A percentile compares a stretch with the other conserved stretches of the same genome.
These are phyloP conservation scores for Umbelopsis sp. DNA, from an alignment of 192 early-diverging fungal species.

Conservation along the genomic window DNA sequence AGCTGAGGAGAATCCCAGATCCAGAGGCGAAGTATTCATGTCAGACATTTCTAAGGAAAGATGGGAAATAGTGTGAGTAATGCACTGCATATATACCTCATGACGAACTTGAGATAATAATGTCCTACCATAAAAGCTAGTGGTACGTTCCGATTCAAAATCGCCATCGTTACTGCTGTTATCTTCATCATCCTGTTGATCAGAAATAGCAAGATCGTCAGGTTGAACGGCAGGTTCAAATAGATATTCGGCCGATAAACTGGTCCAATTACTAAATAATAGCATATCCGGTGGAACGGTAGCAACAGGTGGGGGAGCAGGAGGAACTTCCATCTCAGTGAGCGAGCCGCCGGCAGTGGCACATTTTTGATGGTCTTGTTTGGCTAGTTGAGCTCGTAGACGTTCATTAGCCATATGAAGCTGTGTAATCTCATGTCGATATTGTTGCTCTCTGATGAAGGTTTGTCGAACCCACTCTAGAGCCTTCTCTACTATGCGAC, in stretches of 20 bases:
- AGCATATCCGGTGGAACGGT: not conserved
- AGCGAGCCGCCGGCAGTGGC: not conserved
- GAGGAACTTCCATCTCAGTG: not conserved
- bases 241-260: not conserved
- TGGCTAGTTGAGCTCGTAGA: slow-evolving; percentile 1
- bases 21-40: no score
- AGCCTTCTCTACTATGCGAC: slow-evolving; percentile 74
- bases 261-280: not conserved
- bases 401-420: slow-evolving; percentile 18
- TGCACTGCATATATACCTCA: no score
- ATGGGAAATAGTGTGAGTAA: no score
- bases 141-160: not conserved
- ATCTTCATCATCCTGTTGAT: slow-evolving; percentile 1
- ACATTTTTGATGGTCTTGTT: not conserved
- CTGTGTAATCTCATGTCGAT: slow-evolving; percentile 18
- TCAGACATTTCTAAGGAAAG: no score
- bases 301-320: not conserved
- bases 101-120: no score
- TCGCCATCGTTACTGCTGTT: not conserved
- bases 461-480: slow-evolving; percentile 54
- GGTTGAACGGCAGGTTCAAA: not conserved
- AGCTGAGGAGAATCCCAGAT: not conserved
- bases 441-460: not conserved
- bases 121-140: not conserved
- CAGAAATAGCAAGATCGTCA: not conserved